phyloP scores from a whole-genome alignment of 306 rosid genomes.

The Styphnolobium japonicum region DNA sequence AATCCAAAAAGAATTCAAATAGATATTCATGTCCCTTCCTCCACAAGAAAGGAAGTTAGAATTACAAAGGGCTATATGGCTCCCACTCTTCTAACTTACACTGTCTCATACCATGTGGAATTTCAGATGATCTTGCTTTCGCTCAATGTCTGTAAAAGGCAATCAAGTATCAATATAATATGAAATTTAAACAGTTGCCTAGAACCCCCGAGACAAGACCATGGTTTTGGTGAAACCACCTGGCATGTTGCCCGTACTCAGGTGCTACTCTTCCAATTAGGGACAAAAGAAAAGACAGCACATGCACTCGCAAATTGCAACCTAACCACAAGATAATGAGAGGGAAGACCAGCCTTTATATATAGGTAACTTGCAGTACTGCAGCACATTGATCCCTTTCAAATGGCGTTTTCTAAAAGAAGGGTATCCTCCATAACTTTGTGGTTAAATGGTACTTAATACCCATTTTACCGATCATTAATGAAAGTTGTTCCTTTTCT shows the following conservation, averaged over 20 bases:
- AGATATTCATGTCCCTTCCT: slow-evolving; percentile 31
- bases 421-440: not conserved
- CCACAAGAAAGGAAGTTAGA: slow-evolving; percentile 28
- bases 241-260: slow-evolving; percentile 25
- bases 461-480: not conserved
- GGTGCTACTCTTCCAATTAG: slow-evolving; percentile 21
- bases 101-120: slow-evolving; percentile 14
- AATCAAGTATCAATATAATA: not conserved
- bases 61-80: slow-evolving; percentile 19
- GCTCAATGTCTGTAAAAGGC: slow-evolving; percentile 4
- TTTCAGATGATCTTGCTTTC: not conserved
- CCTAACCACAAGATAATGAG: slow-evolving; percentile 31
- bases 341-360: slow-evolving; percentile 6
- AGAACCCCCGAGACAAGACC: slow-evolving; percentile 26
- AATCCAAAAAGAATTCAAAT: slow-evolving; percentile 20
- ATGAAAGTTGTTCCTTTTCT: not conserved
- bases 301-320: slow-evolving; percentile 36
- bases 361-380: slow-evolving; percentile 2
- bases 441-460: not conserved
- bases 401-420: not conserved
- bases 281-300: slow-evolving; percentile 42
- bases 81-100: slow-evolving; percentile 8
- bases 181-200: not conserved
- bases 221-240: slow-evolving; percentile 37
- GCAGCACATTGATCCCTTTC: slow-evolving; percentile 6